phyloP scores from a whole-genome alignment of 768 basidiomycete genomes.

The Russula griseocarnosa region DNA sequence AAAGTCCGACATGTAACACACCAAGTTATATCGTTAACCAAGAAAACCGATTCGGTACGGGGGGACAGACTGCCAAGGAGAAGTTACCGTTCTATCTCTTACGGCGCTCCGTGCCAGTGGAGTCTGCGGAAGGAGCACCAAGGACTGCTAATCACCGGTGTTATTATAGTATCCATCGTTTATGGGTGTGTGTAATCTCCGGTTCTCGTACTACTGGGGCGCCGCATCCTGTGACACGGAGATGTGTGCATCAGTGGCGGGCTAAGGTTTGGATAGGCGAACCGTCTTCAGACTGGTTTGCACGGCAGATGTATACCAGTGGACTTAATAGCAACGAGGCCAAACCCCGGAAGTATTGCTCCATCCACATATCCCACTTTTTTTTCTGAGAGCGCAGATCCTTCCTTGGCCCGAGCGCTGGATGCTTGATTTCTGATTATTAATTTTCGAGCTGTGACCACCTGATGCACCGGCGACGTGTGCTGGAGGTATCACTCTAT shows the following conservation, averaged over 20 bases:
- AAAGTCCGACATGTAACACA: neutral
- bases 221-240: neutral
- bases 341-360: neutral
- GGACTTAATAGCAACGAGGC: neutral
- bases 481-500: neutral
- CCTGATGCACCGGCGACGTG: neutral
- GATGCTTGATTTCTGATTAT: neutral
- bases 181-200: slow-evolving; percentile 4
- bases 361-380: neutral
- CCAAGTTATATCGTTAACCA: neutral
- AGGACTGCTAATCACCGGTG: neutral
- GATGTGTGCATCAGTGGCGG: neutral
- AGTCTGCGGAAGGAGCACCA: no score
- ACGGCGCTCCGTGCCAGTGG: neutral
- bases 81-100: no score
- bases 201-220: neutral
- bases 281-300: neutral
- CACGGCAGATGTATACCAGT: neutral
- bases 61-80: neutral
- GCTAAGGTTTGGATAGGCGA: neutral
- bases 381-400: neutral
- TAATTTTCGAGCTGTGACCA: neutral
- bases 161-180: neutral
- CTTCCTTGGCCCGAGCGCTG: neutral
- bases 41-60: neutral